Conservation (phyloP, 2,329 filamentous ascomycete species). For the Aureobasidium sp. region DNA sequence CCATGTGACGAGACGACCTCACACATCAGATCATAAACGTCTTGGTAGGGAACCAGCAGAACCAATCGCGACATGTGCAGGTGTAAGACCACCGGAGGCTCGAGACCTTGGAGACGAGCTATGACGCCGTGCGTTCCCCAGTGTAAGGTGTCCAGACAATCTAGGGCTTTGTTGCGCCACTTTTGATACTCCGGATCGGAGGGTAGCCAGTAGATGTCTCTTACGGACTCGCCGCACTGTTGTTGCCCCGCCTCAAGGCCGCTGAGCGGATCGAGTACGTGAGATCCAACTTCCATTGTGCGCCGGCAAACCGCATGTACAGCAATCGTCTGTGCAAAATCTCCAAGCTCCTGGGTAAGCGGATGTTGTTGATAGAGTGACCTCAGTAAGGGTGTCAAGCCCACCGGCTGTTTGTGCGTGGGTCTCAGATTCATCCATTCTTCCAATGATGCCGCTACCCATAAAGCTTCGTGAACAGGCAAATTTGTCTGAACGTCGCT, state of each 20-base stretch:
- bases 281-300: neutral
- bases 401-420: constrained; percentile 11
- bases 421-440: constrained; percentile 8
- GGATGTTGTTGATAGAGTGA: constrained; percentile 13
- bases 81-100: constrained; percentile 23
- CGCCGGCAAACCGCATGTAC: constrained; percentile 11
- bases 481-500: constrained; percentile 10
- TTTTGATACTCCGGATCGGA: constrained; percentile 19
- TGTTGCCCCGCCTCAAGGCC: constrained; percentile 10
- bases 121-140: constrained; percentile 24
- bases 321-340: constrained; percentile 5
- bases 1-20: constrained; percentile 15
- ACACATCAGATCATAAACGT: constrained; percentile 16
- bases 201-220: constrained; percentile 14
- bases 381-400: neutral
- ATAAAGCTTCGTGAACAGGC: constrained; percentile 16
- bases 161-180: constrained; percentile 26
- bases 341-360: constrained; percentile 3
- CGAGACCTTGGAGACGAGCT: constrained; percentile 19
- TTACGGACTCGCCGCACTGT: constrained; percentile 5
- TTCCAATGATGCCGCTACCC: neutral
- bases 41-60: constrained; percentile 23
- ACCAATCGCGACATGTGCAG: constrained; percentile 23
- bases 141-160: constrained; percentile 23
- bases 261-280: constrained; percentile 10